Percentiles rank a stretch among this genome's conserved stretches.
phyloP scores from a whole-genome alignment of 1,284 basidiomycete species.

The Puccinia sorghi region DNA sequence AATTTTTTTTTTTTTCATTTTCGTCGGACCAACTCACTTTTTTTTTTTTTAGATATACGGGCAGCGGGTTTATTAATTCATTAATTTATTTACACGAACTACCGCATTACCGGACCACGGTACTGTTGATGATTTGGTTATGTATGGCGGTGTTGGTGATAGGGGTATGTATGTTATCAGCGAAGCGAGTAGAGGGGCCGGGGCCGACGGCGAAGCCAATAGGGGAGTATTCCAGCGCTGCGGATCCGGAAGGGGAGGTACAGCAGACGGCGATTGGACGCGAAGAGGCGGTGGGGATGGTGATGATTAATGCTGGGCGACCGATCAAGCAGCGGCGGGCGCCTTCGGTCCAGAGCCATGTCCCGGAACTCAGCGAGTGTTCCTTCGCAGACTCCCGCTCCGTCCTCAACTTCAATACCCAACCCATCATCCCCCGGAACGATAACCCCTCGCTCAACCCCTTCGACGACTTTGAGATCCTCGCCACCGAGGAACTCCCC shows the following conservation, averaged over 20 bases:
- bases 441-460: background rate
- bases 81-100: slow-evolving; percentile 49
- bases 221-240: slow-evolving; percentile 39
- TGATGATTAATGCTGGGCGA: background rate
- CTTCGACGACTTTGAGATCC: slow-evolving; percentile 33
- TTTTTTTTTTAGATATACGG: slow-evolving; percentile 33
- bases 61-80: slow-evolving; percentile 49
- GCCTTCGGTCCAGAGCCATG: background rate
- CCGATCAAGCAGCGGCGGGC: slow-evolving; percentile 16
- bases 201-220: background rate
- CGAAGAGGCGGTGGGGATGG: slow-evolving; percentile 27
- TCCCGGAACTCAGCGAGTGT: background rate
- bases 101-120: slow-evolving; percentile 33
- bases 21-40: background rate
- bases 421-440: background rate
- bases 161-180: slow-evolving; percentile 46
- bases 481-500: background rate
- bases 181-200: slow-evolving; percentile 22
- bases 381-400: background rate
- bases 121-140: slow-evolving; percentile 47
- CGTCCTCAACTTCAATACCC: background rate
- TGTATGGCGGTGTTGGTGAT: slow-evolving; percentile 44
- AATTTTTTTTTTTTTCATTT: background rate
- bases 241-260: slow-evolving; percentile 44
- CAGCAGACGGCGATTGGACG: slow-evolving; percentile 37